These are phyloP conservation scores for Vitis hybrid DNA, from an alignment of 177 flowering plant genomes.

Conservation along the genomic window DNA sequence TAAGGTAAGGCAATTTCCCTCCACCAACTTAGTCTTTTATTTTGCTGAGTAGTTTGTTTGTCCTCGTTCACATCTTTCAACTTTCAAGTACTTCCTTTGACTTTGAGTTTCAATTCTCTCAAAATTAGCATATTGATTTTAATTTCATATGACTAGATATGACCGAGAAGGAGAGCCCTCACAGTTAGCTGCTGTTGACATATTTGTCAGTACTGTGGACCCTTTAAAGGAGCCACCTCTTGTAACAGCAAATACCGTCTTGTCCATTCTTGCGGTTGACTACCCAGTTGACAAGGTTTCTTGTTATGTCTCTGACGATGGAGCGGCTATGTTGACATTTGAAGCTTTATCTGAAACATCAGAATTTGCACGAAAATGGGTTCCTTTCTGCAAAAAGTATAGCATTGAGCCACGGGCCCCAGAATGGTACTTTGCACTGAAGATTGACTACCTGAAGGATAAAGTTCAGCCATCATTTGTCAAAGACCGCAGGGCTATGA, in stretches of 20 bases:
- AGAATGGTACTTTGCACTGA: slow-evolving; percentile 77
- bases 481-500: slow-evolving; percentile 90
- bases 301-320: slow-evolving; percentile 93
- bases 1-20: slow-evolving; percentile 41
- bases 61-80: not conserved
- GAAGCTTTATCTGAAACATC: slow-evolving; percentile 87
- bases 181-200: slow-evolving; percentile 85
- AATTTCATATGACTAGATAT: slow-evolving; percentile 44
- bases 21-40: not conserved
- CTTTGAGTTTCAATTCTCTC: not conserved
- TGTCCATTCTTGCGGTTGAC: slow-evolving; percentile 86
- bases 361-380: slow-evolving; percentile 91
- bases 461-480: slow-evolving; percentile 86
- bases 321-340: slow-evolving; percentile 88
- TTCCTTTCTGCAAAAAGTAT: slow-evolving; percentile 87
- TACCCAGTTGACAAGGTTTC: slow-evolving; percentile 92
- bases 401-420: slow-evolving; percentile 88
- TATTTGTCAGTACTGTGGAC: slow-evolving; percentile 93
- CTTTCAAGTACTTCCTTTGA: not conserved
- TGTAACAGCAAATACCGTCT: slow-evolving; percentile 88
- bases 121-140: slow-evolving; percentile 1
- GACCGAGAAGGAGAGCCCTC: slow-evolving; percentile 88
- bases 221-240: slow-evolving; percentile 91
- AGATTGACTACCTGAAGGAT: slow-evolving; percentile 84
- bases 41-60: not conserved